Evolutionary conservation across 768 basidiomycete genomes (phyloP).

Genomic region (Boletales sp.): DNA sequence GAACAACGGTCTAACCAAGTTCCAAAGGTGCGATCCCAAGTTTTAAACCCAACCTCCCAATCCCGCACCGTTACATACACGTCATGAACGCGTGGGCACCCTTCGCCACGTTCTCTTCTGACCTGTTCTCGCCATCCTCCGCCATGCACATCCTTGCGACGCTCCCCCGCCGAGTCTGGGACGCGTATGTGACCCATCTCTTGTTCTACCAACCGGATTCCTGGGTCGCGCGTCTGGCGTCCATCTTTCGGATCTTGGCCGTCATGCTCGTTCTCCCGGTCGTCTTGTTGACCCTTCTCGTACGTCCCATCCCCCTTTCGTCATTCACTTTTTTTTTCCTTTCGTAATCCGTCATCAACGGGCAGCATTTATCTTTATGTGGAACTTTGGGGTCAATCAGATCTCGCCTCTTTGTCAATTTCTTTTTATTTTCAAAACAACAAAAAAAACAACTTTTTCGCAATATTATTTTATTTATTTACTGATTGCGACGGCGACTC

Average conservation of each 20-base stretch:
- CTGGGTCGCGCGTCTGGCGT: constrained; percentile 64
- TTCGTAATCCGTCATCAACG: constrained; percentile 4
- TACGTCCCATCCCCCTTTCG: constrained; percentile 33
- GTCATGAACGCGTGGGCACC: constrained; percentile 9
- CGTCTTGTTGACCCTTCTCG: constrained; percentile 62
- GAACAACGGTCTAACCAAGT: too few relatives aligned
- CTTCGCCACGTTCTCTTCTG: constrained; percentile 3
- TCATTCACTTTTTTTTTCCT: constrained; percentile 4
- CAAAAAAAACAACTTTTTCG: too few relatives aligned
- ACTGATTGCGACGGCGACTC: constrained; percentile 9
- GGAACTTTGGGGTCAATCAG: too few relatives aligned
- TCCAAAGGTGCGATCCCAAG: too few relatives aligned
- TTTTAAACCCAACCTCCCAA: too few relatives aligned
- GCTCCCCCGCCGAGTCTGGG: constrained; percentile 49
- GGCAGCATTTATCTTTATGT: too few relatives aligned
- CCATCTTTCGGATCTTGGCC: constrained; percentile 62
- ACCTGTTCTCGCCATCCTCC: too few relatives aligned
- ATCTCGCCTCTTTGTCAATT: background rate
- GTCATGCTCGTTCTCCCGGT: constrained; percentile 46
- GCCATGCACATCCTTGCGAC: background rate
- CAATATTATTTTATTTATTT: background rate
- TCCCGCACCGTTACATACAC: background rate
- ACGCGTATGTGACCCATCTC: constrained; percentile 57
- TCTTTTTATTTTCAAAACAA: too few relatives aligned
- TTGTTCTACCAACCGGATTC: constrained; percentile 64